Conservation (phyloP, 148 eudicot genomes). For the Rhododendron kiyosumense region DNA sequence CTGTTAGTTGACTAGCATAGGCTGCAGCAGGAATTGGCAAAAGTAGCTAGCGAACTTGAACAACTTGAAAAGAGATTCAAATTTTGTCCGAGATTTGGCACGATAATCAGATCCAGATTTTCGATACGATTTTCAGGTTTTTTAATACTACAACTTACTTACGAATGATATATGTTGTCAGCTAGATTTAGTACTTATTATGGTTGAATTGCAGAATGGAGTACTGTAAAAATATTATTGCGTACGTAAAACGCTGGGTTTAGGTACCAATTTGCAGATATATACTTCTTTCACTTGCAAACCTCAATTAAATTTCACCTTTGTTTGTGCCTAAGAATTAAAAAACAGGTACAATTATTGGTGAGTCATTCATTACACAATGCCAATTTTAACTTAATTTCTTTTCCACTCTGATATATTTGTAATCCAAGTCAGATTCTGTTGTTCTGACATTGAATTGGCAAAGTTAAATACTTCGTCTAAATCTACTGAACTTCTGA, state of each 20-base stretch:
- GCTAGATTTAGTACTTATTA: not conserved
- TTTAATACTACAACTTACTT: not conserved
- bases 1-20: no score
- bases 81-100: not conserved
- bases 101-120: not conserved
- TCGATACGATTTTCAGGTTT: no score
- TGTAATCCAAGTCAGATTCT: not conserved
- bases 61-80: no score
- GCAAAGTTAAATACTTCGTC: not conserved
- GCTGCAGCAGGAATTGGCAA: no score
- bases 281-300: not conserved
- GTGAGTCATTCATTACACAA: not conserved
- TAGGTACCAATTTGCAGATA: not conserved
- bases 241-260: not conserved
- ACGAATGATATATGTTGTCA: not conserved
- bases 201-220: no score
- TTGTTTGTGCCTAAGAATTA: not conserved
- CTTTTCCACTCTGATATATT: not conserved
- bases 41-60: no score
- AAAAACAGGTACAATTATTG: not conserved
- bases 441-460: not conserved
- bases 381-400: not conserved
- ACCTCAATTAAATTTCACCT: not conserved
- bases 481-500: no score
- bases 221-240: not conserved